These are phyloP conservation scores for Amanita thiersii DNA, from an alignment of 768 basidiomycete species.

Conservation along the genomic window DNA sequence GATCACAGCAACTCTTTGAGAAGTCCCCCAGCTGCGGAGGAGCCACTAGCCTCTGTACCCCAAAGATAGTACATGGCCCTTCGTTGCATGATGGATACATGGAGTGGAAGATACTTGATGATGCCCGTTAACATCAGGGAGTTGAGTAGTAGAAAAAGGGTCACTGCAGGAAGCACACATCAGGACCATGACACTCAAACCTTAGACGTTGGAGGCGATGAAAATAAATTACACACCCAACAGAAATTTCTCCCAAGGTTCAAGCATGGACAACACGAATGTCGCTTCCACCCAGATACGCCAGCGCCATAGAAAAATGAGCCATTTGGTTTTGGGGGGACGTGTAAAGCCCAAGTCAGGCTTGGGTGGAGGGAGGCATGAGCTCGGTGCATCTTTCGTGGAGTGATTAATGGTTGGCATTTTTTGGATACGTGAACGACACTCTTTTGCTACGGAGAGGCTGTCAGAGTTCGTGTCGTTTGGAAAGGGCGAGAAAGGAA, in stretches of 20 bases:
- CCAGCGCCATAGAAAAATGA: constrained; percentile 36
- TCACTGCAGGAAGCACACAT: constrained; percentile 23
- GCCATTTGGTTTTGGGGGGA: constrained; percentile 16
- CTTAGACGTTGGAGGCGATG: background rate
- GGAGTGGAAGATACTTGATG: constrained; percentile 50
- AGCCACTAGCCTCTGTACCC: constrained; percentile 31
- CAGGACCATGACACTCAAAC: background rate
- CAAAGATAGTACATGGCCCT: constrained; percentile 58
- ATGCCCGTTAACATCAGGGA: constrained; percentile 43
- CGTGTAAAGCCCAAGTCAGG: constrained; percentile 14
- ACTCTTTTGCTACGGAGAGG: background rate
- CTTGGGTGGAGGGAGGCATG: constrained; percentile 9
- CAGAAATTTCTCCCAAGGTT: constrained; percentile 63
- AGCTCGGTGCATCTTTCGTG: background rate
- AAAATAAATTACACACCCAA: constrained; percentile 29
- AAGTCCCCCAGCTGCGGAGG: background rate
- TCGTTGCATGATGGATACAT: constrained; percentile 41
- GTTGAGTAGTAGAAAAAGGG: constrained; percentile 28
- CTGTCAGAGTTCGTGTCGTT: background rate
- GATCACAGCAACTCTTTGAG: background rate
- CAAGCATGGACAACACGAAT: constrained; percentile 50
- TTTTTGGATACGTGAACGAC: too few species aligned
- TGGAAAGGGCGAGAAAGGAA: background rate
- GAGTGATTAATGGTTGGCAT: background rate
- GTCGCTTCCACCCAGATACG: constrained; percentile 52